Evolutionary conservation across 2,329 filamentous ascomycete species (phyloP).

Genomic region (Pseudogymnoascus sp.): DNA sequence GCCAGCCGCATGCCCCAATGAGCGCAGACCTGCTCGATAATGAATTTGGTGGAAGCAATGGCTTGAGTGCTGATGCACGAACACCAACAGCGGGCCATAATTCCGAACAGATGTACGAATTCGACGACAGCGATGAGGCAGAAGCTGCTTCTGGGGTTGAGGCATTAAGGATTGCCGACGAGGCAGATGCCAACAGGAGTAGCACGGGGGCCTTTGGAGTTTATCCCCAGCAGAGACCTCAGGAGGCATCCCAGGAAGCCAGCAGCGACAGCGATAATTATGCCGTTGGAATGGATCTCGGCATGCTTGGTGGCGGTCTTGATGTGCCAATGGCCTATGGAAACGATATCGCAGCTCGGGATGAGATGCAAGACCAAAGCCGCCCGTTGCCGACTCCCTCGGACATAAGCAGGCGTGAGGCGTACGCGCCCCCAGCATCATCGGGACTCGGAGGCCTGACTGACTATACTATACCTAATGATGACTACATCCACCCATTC

Average conservation of each 20-base stretch:
- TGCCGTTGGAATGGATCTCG: conserved; percentile 59
- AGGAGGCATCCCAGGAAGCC: conserved; percentile 29
- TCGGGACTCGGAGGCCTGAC: conserved; percentile 28
- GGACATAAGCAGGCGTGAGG: conserved; percentile 28
- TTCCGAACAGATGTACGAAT: conserved; percentile 26
- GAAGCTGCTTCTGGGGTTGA: conserved; percentile 79
- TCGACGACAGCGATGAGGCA: conserved; percentile 67
- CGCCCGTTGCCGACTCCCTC: conserved; percentile 44
- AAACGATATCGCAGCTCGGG: conserved; percentile 33
- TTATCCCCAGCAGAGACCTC: conserved; percentile 41
- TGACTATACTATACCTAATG: conserved; percentile 37
- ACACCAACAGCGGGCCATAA: not conserved
- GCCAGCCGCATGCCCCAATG: not conserved
- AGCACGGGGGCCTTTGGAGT: conserved; percentile 49
- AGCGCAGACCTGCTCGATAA: conserved; percentile 43
- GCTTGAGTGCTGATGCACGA: not conserved
- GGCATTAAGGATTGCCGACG: conserved; percentile 77
- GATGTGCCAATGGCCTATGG: conserved; percentile 55
- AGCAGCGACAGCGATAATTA: conserved; percentile 65
- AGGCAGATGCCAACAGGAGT: conserved; percentile 62
- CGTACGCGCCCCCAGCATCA: conserved; percentile 22
- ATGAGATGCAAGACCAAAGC: conserved; percentile 37
- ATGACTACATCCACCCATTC: conserved; percentile 51
- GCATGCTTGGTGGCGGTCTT: conserved; percentile 67
- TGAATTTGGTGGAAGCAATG: conserved; percentile 34